phyloP scores from a whole-genome alignment of 2,329 filamentous ascomycete species.

The Paecilomyces formosus region DNA sequence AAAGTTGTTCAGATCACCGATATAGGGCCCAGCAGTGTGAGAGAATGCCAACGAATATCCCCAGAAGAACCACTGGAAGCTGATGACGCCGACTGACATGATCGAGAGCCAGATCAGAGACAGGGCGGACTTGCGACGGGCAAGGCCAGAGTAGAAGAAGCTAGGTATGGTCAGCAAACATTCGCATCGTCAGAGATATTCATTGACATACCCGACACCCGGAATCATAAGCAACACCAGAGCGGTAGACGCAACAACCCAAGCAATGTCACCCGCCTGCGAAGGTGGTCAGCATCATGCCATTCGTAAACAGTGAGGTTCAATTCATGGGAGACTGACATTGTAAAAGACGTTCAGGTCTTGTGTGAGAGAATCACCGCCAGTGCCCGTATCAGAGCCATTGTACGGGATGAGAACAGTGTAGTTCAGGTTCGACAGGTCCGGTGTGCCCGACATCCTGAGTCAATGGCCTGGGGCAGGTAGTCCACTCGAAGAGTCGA shows the following conservation, averaged over 20 bases:
- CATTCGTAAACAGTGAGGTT: too few relatives aligned
- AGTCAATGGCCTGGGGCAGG: conserved; percentile 4
- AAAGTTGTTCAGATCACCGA: conserved; percentile 73
- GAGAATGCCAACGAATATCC: conserved; percentile 80
- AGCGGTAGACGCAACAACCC: conserved; percentile 68
- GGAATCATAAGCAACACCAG: conserved; percentile 90
- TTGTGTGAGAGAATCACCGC: conserved; percentile 58
- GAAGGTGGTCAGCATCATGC: conserved; percentile 8
- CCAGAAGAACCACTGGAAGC: conserved; percentile 96
- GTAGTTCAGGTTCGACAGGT: conserved; percentile 8
- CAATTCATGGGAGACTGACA: conserved; percentile 11
- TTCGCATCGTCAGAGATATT: not conserved
- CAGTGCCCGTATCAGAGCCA: conserved; percentile 51
- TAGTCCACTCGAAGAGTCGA: not conserved
- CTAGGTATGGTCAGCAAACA: conserved; percentile 30
- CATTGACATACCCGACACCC: conserved; percentile 59
- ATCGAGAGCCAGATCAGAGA: conserved; percentile 80
- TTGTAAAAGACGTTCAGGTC: conserved; percentile 83
- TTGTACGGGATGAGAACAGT: conserved; percentile 51
- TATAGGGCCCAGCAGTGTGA: conserved; percentile 65
- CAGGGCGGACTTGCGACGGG: conserved; percentile 79
- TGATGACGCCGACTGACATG: conserved; percentile 70
- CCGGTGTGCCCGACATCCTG: conserved; percentile 21
- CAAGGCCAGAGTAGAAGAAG: conserved; percentile 90
- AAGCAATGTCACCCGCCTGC: conserved; percentile 73